Evolutionary conservation across 352 stramenopile genomes (phyloP).

Genomic region (Aphanomyces stellatus): DNA sequence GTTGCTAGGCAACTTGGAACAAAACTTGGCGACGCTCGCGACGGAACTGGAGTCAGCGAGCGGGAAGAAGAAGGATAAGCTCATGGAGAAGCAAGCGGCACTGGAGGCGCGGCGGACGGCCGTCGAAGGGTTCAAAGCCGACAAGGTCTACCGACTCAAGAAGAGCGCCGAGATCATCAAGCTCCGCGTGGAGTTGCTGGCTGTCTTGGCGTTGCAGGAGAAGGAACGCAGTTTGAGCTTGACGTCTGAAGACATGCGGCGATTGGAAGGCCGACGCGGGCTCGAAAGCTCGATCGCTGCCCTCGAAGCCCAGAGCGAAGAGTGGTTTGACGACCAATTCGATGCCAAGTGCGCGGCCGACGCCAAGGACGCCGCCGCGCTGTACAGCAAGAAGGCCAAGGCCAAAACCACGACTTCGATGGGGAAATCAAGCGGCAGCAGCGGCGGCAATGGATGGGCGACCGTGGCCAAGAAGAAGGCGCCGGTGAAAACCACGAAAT

Average conservation of each 20-base stretch:
- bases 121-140: not conserved
- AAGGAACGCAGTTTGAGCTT: constrained; percentile 19
- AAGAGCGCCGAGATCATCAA: constrained; percentile 12
- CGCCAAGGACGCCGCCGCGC: constrained; percentile 4
- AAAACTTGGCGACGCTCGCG: not conserved
- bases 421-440: not conserved
- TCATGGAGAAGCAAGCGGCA: not conserved
- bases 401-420: not conserved
- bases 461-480: constrained; percentile 17
- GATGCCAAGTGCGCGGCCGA: constrained; percentile 4
- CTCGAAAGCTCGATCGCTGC: constrained; percentile 7
- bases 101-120: not conserved
- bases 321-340: constrained; percentile 21
- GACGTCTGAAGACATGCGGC: constrained; percentile 19
- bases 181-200: constrained; percentile 2
- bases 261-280: constrained; percentile 11
- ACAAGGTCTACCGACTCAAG: not conserved
- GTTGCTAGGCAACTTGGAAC: constrained; percentile 14
- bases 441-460: not conserved
- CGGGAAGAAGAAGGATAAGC: constrained; percentile 3
- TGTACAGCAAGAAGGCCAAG: constrained; percentile 1
- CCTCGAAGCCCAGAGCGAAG: not conserved
- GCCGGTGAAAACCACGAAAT: not conserved
- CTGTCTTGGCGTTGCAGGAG: constrained; percentile 18
- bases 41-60: not conserved